Evolutionary conservation across 345 rosid species (phyloP), one percentile per base, ranked within the genome.

Genomic region (Aegle marmelos): DNA sequence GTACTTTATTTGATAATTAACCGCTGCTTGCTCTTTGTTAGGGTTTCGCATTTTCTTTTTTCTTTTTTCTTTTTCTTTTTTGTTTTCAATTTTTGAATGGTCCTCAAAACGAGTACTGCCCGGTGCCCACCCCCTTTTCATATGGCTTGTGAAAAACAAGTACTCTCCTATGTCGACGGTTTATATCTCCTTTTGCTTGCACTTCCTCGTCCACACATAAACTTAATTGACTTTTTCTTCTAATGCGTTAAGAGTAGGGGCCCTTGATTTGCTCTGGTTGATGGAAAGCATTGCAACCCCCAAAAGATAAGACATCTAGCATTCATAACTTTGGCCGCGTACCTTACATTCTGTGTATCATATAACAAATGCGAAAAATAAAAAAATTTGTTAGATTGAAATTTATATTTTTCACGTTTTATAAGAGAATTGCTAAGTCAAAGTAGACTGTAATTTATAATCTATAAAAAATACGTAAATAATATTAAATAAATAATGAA

Each of bases 191-290:
- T 77, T 70, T 74, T 34, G 64, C n/a, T 1, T 67, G 75, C 73
- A 59, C 77, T 28, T 13, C 78, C 56, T 75, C 74, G 70, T 73
- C 81, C 82, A 63, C 80, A 50, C 68, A 80, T 70, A 54, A 27
- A 68, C 78, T 34, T 25, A n/a, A 28, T 75, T 81, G 45, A 77
- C 81, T 57, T 79, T 63, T 54, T 39, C 67, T 78, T 50, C 63
- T 62, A 30, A 28, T 69, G 34, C 45, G 48, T 25, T 19, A 11
- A 56, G 54, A 10, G 80, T 68, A 72, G 79, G 79, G 79, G 7
- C 72, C 87, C 19, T 76, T 73, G 75, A 69, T 28, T 63, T 21
- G 48, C 66, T 30, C 77, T 22, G 30, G 21, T 27, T 63, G 79
- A 74, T 72, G 48, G 48, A 75, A 72, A 65, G 75, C 80, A 70